phyloP scores from a whole-genome alignment of 176 grass and related monocot genomes.

The Triticum urartu region DNA sequence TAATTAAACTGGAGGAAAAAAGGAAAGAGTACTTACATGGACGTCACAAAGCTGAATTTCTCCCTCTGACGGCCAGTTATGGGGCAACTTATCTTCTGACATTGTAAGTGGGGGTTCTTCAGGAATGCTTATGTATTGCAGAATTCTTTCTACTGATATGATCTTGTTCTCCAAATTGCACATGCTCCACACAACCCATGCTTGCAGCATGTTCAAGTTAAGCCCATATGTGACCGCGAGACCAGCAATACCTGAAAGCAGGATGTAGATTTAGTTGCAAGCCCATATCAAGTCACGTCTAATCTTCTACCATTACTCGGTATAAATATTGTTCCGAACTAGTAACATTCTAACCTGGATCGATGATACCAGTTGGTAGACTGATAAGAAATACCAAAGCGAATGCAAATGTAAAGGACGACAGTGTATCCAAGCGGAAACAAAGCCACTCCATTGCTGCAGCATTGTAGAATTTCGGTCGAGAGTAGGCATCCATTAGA shows the following conservation, averaged over 20 bases:
- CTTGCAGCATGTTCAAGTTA: conserved; percentile 78
- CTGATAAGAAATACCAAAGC: conserved; percentile 68
- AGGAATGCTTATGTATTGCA: conserved; percentile 78
- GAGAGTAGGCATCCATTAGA: conserved; percentile 67
- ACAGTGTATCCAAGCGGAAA: conserved; percentile 65
- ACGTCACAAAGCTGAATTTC: conserved; percentile 59
- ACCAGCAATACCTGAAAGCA: conserved; percentile 70
- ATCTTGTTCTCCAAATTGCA: conserved; percentile 81
- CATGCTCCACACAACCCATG: conserved; percentile 71
- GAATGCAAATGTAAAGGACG: conserved; percentile 81
- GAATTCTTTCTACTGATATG: conserved; percentile 89
- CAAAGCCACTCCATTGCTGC: conserved; percentile 78
- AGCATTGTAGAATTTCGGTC: conserved; percentile 70
- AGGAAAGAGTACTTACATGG: conserved; percentile 40
- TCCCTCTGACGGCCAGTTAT: conserved; percentile 56
- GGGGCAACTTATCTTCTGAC: conserved; percentile 42
- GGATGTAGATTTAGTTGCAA: not conserved
- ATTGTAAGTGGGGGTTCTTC: conserved; percentile 67
- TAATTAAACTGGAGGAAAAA: not conserved
- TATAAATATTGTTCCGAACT: not conserved
- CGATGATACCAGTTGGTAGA: conserved; percentile 60
- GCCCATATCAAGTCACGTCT: not conserved
- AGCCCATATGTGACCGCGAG: conserved; percentile 89
- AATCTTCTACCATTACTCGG: not conserved
- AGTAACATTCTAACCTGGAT: conserved; percentile 63